Evolutionary conservation across 352 stramenopile species (phyloP).

Genomic region (Elongisporangium prolatum): DNA sequence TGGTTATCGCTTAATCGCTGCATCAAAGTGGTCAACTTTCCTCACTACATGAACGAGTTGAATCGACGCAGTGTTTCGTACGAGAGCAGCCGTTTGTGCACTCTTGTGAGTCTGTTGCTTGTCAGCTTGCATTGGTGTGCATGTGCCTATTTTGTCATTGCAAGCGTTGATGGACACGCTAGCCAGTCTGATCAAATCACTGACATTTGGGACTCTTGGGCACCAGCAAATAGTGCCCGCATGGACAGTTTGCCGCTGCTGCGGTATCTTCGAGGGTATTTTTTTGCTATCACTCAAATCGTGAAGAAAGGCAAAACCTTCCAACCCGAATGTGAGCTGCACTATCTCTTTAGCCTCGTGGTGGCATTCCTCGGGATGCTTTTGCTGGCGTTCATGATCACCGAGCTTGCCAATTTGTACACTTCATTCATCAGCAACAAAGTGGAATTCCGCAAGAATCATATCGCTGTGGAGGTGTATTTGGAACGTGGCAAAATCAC

Average conservation of each 20-base stretch:
- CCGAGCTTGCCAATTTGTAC: slow-evolving; percentile 48
- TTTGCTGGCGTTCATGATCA: slow-evolving; percentile 46
- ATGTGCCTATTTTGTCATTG: slow-evolving; percentile 37
- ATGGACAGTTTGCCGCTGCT: neutral
- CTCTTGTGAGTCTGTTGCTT: slow-evolving; percentile 34
- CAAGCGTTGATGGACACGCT: slow-evolving; percentile 1
- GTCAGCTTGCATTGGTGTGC: slow-evolving; percentile 50
- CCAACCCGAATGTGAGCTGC: slow-evolving; percentile 10
- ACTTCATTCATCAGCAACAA: slow-evolving; percentile 54
- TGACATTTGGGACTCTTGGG: slow-evolving; percentile 15
- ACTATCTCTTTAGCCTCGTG: slow-evolving; percentile 36
- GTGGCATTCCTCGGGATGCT: slow-evolving; percentile 38
- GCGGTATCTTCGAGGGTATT: slow-evolving; percentile 42
- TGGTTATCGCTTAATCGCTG: slow-evolving; percentile 40
- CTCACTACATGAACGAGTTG: slow-evolving; percentile 46
- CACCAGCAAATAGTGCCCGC: neutral
- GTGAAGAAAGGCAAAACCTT: slow-evolving; percentile 44
- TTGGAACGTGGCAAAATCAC: slow-evolving; percentile 43
- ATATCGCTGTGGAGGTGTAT: slow-evolving; percentile 50
- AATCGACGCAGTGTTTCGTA: slow-evolving; percentile 46
- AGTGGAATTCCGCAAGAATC: slow-evolving; percentile 56
- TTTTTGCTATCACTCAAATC: slow-evolving; percentile 36
- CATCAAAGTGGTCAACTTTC: slow-evolving; percentile 47
- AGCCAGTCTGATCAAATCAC: neutral
- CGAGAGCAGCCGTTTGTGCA: slow-evolving; percentile 38